Evolutionary conservation across 371 early-diverging fungal genomes (phyloP).

Genomic region (Vairimorpha necatrix): DNA sequence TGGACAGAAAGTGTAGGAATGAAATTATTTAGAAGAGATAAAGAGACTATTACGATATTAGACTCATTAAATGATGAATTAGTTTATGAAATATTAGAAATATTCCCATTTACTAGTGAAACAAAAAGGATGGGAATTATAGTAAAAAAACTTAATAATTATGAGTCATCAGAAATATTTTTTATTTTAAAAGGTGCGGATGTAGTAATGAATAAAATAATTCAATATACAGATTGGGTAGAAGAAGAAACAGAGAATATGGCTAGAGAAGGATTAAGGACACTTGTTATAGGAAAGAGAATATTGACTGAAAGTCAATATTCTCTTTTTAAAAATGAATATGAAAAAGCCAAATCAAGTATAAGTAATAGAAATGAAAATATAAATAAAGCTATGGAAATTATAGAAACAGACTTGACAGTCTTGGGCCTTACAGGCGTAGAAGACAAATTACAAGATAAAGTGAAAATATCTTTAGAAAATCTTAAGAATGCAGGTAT

Average conservation of each 20-base stretch:
- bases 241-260: conserved; percentile 96
- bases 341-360: conserved; percentile 66
- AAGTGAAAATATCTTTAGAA: conserved; percentile 81
- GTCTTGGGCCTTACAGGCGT: conserved; percentile 89
- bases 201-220: conserved; percentile 80
- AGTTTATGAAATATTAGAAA: conserved; percentile 74
- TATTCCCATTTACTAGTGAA: conserved; percentile 92
- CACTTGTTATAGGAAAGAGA: conserved; percentile 85
- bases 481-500: conserved; percentile 78
- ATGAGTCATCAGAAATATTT: conserved; percentile 64
- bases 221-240: conserved; percentile 88
- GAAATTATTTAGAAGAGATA: conserved; percentile 70
- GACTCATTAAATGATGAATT: conserved; percentile 37
- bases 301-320: conserved; percentile 69
- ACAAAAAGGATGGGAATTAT: conserved; percentile 97
- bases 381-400: conserved; percentile 70
- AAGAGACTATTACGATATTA: conserved; percentile 33
- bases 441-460: conserved; percentile 90
- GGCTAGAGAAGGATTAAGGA: conserved; percentile 95
- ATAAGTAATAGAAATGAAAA: conserved; percentile 70
- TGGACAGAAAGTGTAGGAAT: conserved; percentile 86
- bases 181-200: conserved; percentile 96
- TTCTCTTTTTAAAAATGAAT: conserved; percentile 40
- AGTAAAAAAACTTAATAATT: conserved; percentile 69
- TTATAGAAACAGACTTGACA: conserved; percentile 78